phyloP scores from a whole-genome alignment of 495 filamentous ascomycete genomes.

The Neurospora cerealis region DNA sequence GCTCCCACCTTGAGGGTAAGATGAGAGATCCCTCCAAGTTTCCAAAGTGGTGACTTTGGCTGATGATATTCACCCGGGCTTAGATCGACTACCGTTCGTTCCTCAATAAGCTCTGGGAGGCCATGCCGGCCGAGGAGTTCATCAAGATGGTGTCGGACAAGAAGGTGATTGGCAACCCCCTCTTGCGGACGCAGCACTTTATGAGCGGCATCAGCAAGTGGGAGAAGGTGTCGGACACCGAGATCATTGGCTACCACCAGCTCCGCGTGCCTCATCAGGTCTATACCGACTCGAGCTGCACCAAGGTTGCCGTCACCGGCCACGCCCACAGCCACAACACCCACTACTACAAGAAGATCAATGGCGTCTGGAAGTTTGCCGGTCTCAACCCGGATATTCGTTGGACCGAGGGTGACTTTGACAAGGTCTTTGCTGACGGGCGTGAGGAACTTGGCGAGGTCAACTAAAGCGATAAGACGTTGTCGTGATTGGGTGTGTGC shows the following conservation, averaged over 20 bases:
- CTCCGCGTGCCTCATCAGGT: slow-evolving; percentile 62
- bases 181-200: slow-evolving; percentile 68
- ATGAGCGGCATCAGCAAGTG: slow-evolving; percentile 59
- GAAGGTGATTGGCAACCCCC: slow-evolving; percentile 58
- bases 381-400: slow-evolving; percentile 60
- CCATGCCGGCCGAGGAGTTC: slow-evolving; percentile 64
- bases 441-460: slow-evolving; percentile 32
- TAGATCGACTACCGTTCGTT: slow-evolving; percentile 67
- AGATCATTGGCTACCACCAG: slow-evolving; percentile 67
- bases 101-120: slow-evolving; percentile 59
- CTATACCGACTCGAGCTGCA: slow-evolving; percentile 45
- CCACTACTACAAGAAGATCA: slow-evolving; percentile 63
- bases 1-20: slow-evolving; percentile 55
- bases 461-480: slow-evolving; percentile 4
- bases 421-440: slow-evolving; percentile 35
- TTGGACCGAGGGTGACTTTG: slow-evolving; percentile 65
- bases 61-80: neutral
- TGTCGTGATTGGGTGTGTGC: slow-evolving; percentile 7
- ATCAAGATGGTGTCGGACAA: slow-evolving; percentile 57
- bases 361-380: slow-evolving; percentile 77
- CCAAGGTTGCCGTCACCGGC: slow-evolving; percentile 47
- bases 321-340: slow-evolving; percentile 63
- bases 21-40: neutral
- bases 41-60: neutral
- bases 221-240: slow-evolving; percentile 58